These are phyloP conservation scores for Suillus placidus DNA, from an alignment of 768 basidiomycete species.

Conservation along the genomic window DNA sequence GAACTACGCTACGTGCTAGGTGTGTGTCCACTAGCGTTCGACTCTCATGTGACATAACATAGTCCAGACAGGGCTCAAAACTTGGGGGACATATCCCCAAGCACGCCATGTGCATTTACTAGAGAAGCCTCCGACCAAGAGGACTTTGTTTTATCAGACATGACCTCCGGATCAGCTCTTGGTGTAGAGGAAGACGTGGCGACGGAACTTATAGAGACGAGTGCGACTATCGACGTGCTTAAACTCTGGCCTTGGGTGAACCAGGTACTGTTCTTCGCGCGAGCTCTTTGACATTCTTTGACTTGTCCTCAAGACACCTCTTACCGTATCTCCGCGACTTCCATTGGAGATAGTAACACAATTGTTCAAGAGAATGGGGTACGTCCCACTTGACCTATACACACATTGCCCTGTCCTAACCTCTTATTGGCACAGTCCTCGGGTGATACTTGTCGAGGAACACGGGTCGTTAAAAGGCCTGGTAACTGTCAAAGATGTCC, in stretches of 20 bases:
- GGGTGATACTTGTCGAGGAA: slow-evolving; percentile 93
- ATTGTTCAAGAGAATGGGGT: slow-evolving; percentile 98
- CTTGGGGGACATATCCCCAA: slow-evolving; percentile 57
- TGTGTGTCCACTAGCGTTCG: slow-evolving; percentile 30
- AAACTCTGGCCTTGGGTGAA: slow-evolving; percentile 93
- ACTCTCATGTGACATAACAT: slow-evolving; percentile 5
- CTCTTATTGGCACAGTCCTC: slow-evolving; percentile 58
- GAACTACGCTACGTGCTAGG: slow-evolving; percentile 88
- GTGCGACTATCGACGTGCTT: slow-evolving; percentile 57
- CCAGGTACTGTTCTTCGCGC: slow-evolving; percentile 54
- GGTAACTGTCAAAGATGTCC: slow-evolving; percentile 94
- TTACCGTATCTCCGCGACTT: slow-evolving; percentile 89
- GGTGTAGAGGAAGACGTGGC: slow-evolving; percentile 71
- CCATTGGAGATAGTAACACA: slow-evolving; percentile 98
- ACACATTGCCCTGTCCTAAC: neutral
- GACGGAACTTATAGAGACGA: slow-evolving; percentile 63
- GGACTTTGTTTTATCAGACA: slow-evolving; percentile 46
- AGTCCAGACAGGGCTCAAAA: slow-evolving; percentile 70
- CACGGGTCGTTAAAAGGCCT: slow-evolving; percentile 82
- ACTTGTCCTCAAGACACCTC: slow-evolving; percentile 67
- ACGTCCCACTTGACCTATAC: slow-evolving; percentile 34
- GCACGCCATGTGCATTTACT: slow-evolving; percentile 76
- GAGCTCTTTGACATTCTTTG: slow-evolving; percentile 2
- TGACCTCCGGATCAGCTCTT: slow-evolving; percentile 50
- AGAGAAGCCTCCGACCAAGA: slow-evolving; percentile 51